These are phyloP conservation scores for Phoma herbarum DNA, from an alignment of 2,329 filamentous ascomycete genomes.

Conservation along the genomic window DNA sequence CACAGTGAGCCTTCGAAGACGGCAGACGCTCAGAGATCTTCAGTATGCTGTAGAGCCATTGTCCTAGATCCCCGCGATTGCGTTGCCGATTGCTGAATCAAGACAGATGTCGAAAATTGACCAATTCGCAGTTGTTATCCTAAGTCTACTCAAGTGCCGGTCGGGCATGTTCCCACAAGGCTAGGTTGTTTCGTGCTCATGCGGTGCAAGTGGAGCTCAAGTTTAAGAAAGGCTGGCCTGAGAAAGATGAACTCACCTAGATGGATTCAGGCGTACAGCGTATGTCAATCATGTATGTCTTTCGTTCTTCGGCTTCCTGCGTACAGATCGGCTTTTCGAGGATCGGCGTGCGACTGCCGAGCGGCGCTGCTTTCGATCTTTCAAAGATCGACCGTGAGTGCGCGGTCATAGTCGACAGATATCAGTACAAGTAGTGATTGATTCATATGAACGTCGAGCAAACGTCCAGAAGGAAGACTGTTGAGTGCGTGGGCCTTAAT, in stretches of 20 bases:
- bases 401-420: no score
- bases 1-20: background rate
- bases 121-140: no score
- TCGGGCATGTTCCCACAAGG: background rate
- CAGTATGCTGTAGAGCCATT: background rate
- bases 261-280: background rate
- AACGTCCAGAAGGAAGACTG: background rate
- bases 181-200: background rate
- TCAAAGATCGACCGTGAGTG: background rate
- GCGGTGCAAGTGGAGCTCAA: conserved; percentile 5
- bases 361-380: background rate
- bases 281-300: background rate
- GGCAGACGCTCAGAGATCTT: background rate
- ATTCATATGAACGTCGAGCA: background rate
- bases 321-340: background rate
- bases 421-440: background rate
- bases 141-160: no score
- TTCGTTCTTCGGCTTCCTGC: background rate
- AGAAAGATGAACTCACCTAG: background rate
- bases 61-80: background rate
- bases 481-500: background rate
- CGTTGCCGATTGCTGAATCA: background rate
- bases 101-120: background rate
- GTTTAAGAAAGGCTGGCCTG: background rate
- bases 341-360: background rate